phyloP scores from a whole-genome alignment of 2,329 filamentous ascomycete genomes.

The Bipolaris gigantea region DNA sequence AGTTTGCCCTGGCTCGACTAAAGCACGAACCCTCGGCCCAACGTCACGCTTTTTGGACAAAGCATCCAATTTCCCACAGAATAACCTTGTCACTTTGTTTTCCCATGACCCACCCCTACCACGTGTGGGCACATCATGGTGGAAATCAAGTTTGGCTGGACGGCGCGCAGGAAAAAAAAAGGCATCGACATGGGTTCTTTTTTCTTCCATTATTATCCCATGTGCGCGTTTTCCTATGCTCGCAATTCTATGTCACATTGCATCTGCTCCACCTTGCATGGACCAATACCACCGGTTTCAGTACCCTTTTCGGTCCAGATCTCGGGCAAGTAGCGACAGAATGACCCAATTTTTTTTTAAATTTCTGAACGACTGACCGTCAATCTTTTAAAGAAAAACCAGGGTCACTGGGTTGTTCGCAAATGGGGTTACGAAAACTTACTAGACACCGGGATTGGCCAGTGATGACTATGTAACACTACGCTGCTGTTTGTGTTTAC shows the following conservation, averaged over 20 bases:
- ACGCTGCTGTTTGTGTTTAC: slow-evolving; percentile 2
- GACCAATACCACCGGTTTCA: not conserved
- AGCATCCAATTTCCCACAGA: not conserved
- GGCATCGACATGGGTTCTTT: not conserved
- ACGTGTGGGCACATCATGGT: not conserved
- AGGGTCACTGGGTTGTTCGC: not conserved
- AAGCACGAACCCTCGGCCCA: not conserved
- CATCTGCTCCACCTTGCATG: slow-evolving; percentile 8
- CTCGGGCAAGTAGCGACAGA: not conserved
- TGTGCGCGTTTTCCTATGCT: slow-evolving; percentile 9
- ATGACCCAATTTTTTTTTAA: too few relatives aligned
- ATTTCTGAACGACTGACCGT: too few relatives aligned
- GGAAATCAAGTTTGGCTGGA: not conserved
- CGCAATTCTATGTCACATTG: slow-evolving; percentile 17
- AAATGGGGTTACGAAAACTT: not conserved
- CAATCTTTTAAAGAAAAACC: not conserved
- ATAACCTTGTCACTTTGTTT: not conserved
- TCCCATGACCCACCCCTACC: not conserved
- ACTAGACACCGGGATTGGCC: not conserved
- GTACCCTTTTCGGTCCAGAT: not conserved
- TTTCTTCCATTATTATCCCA: not conserved
- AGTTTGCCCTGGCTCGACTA: not conserved
- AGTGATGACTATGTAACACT: not conserved
- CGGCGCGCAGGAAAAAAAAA: not conserved
- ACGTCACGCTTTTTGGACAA: not conserved